Base-by-base conservation (phyloP, 306 rosid genomes). In the Ochetophila trinervis region DNA sequence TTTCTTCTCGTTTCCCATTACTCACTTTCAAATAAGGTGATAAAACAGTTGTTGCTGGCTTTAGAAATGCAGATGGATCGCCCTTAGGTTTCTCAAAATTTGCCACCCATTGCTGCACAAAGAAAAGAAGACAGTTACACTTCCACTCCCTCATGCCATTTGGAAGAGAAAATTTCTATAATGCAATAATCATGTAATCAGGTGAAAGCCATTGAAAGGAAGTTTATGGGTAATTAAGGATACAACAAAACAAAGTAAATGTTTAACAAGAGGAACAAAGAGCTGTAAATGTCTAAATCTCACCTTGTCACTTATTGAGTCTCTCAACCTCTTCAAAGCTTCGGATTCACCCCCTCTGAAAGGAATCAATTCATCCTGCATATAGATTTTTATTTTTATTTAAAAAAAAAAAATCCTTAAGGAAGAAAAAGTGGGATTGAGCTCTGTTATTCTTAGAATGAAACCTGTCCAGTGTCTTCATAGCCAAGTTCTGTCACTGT, bases 1-100 rank as follows among this genome's bases (percentile, higher is more conserved):
- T 72, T 63, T 58, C 63, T 22, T 57, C 18, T 56, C 57, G 27
- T 57, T 51, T 57, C 18, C 53, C 57, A 35, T 57, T 51, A 82
- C 96, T 82, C 79, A 92, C 98, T 81, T 92, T 92, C 79, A 92
- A 74, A 73, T 92, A 92, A 30, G 98, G 98, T 18, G 96, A 92
- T 69, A 92, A 78, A 73, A 85, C 75, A 57, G 98, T 89, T 49
- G 98, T 92, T 69, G 90, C 96, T 19, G 96, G 98, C 68, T 60
- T 87, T 16, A 80, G 62, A 81, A 92, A 92, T 19, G 95, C 89
- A 60, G 96, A 85, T 60, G 98, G 98, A 66, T 89, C 78, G 36
- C 96, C 96, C 75, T 92, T 92, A 27, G 98, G 96, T 73, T 92
- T 92, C 83, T 92, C 96, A 65, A 89, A 92, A 42, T 86, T 81